Evolutionary conservation across 805 yeast species (phyloP), one percentile per base, ranked within the genome.

Genomic region (Saturnispora gosingensis): DNA sequence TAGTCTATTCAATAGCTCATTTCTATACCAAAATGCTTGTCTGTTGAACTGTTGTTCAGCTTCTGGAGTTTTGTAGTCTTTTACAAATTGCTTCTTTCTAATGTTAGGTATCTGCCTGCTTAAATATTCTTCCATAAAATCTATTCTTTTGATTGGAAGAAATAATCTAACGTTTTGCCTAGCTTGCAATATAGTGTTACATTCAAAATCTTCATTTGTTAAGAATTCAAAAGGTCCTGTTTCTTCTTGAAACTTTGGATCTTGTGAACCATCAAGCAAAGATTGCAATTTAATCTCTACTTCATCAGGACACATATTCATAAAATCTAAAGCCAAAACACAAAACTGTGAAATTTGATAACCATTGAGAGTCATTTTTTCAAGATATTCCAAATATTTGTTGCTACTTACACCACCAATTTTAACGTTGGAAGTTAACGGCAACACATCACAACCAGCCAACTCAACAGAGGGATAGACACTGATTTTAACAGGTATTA

Each of bases 11-110:
- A 91, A 68, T 1, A 93, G 63, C 54, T 75, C 74, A 52, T 84
- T 81, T 52, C 95, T 69, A 56, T 85, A 77, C 99, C 99, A 91
- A 65, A 89, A 93, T 2, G 78, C 69, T 54, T 81, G 82, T 52
- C 80, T 72, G 67, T 80, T 76, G 49, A 72, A 76, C 43, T 59
- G 59, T 35, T 76, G 82, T 54, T 85, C 88, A 9, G 78, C 81
- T 46, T 72, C 76, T 0, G 78, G 71, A 5, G 77, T 69, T 54
- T 69, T 77, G 54, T 72, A 69, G 59, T 79, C 83, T 34, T 80
- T 74, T 18, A 87, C 73, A 61, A 80, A 85, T 67, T 89, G 96
- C 55, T 80, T 80, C 35, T 80, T 75, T 22, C 84, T 66, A 35
- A 88, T 67, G 34, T 85, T 82, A 20, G 97, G 97, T 27, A 90